Base-by-base conservation (phyloP, 169 alveolate genomes). In the Cryptosporidium baileyi region DNA sequence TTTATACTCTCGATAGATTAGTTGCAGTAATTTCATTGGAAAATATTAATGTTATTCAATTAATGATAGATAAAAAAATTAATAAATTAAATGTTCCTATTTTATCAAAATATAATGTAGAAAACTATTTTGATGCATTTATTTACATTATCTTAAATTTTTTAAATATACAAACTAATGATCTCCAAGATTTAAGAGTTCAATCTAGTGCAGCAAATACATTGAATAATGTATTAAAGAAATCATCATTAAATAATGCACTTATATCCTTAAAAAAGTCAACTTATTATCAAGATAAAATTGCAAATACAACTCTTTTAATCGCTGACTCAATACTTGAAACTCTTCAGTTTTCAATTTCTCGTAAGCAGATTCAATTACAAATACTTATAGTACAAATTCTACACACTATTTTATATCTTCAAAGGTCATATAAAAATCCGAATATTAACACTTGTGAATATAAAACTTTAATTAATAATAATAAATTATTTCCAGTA, bases 51-150 rank as follows among this genome's bases (percentile, higher is more conserved):
- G 61, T 74, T 38, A 54, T 74, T 6, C 74, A 74, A 34, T n/a
- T 74, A 38, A 17, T 74, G 24, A 26, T 57, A 32, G 67, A 74
- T n/a, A 54, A 67, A 2, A 40, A 36, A 3, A 57, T 74, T 54
- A 15, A 24, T 6, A 32, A 60, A 54, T 15, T 59, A 9, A 13
- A 40, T 19, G 0, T 57, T 11, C 15, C 34, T 45, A 51, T 41
- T 11, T 28, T 47, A 19, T 34, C 40, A 32, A 28, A 74, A 54
- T 74, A 54, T 26, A 40, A 54, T 7, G 43, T 74, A 15, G 22
- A 8, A 19, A 45, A 74, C 47, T 74, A 74, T 38, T 74, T 74
- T 22, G 85, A 74, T 15, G 85, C 67, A 38, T 74, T 74, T 57
- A 1, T 36, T 17, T 74, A 51, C 32, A 26, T 57, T 74, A 52